These are phyloP conservation scores for Rosa hybrid DNA, from an alignment of 331 rosid genomes.

Conservation along the genomic window DNA sequence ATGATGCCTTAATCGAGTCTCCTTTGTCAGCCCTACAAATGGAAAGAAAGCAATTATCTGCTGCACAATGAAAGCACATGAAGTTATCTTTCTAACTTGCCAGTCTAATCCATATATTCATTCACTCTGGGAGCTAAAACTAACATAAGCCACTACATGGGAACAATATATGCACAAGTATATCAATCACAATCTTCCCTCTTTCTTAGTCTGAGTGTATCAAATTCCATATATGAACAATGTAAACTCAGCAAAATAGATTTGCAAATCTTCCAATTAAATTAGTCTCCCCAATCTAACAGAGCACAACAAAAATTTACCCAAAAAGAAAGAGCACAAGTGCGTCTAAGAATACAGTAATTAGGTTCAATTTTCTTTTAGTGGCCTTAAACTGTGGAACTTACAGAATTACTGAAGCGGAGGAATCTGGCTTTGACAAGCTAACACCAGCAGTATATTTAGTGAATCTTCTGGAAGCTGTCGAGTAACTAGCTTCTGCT, in stretches of 20 bases:
- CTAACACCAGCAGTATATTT: slow-evolving; percentile 83
- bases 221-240: background rate
- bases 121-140: background rate
- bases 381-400: slow-evolving; percentile 12
- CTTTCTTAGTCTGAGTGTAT: background rate
- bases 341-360: background rate
- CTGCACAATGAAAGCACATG: background rate
- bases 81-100: background rate
- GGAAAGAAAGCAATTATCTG: slow-evolving; percentile 15
- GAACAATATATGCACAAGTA: background rate
- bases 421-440: slow-evolving; percentile 60
- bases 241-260: background rate
- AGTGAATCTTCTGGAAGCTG: slow-evolving; percentile 45
- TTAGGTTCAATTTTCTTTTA: background rate
- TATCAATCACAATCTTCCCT: background rate
- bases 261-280: background rate
- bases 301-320: background rate
- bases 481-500: slow-evolving; percentile 66
- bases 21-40: slow-evolving; percentile 79
- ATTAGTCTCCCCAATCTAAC: background rate
- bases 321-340: background rate
- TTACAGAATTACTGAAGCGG: slow-evolving; percentile 62
- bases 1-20: slow-evolving; percentile 64
- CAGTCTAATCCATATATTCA: background rate
- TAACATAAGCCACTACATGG: background rate